Base-by-base conservation (phyloP, 139 green algal species). In the Trebouxia sp. region DNA sequence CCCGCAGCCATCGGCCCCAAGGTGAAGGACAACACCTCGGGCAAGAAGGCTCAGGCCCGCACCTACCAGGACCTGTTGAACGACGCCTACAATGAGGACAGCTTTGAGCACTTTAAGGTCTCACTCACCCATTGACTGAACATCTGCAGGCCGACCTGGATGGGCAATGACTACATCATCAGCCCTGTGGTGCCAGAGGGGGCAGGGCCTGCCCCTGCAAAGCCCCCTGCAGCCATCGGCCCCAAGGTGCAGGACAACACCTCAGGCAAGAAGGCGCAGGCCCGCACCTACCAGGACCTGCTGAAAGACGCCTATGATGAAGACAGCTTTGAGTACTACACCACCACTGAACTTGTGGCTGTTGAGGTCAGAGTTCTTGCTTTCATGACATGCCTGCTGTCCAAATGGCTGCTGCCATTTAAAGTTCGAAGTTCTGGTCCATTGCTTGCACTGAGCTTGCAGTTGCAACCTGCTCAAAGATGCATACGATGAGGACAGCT, bases 101-200 rank as follows among this genome's bases (percentile, higher is more conserved):
- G 96, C 83, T 97, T 99, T 80, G 95, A 98, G 76, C 90, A 98
- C 88, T 98, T n/a, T n/a, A n/a, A n/a, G n/a, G n/a, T n/a, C n/a
- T n/a, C 17, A 17, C 15, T 58, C 48, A 58, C 17, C 48, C 48
- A 14, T n/a, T n/a, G 48, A 58, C 15, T 58, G 48, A 58, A 14
- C 17, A n/a, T 14, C 15, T 80, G 69, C 84, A 91, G 87, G 82
- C 96, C 96, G 84, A 77, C 78, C 12, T 98, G 93, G 92, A 72
- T 97, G 51, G 93, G 98, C 78, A 87, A 94, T 56, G 79, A 94
- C 79, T 94, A 87, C 5, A 88, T 99, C 12, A 84, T 98, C 8
- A 94, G 87, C 5, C 65, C 77, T 1, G 77, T 90, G 17, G 79
- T 97, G 28, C 92, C 93, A 0, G 30, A 65, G n/a, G 83, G 51